A percentile compares a stretch with the other conserved stretches of the same genome.
Conservation (phyloP, 441 rosid genomes). For the Populus tomentosa region DNA sequence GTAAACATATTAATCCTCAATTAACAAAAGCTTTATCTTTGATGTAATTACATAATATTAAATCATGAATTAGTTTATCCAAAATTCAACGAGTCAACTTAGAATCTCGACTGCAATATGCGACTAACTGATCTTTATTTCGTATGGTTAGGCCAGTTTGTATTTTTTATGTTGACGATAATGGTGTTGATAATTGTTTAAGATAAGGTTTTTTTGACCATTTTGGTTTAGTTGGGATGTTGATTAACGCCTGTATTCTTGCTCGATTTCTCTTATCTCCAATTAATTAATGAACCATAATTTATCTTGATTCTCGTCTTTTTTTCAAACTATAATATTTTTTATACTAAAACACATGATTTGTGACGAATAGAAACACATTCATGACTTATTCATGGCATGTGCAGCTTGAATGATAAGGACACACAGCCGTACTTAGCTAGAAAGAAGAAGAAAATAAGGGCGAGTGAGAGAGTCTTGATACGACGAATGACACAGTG, state of each 20-base stretch:
- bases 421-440: neutral
- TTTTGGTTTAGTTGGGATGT: neutral
- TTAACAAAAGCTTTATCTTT: neutral
- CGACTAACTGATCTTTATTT: neutral
- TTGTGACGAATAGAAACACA: neutral
- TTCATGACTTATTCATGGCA: neutral
- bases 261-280: neutral
- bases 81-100: neutral
- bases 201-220: no score
- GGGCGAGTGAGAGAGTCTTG: neutral
- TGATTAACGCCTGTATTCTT: neutral
- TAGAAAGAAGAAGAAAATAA: neutral
- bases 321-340: neutral
- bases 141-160: neutral
- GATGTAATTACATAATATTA: no score
- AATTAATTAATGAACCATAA: neutral
- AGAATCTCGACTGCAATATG: neutral
- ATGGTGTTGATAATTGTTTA: no score
- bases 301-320: neutral
- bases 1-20: neutral
- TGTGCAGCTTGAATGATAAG: neutral
- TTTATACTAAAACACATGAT: neutral
- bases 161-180: neutral
- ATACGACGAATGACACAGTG: neutral
- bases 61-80: neutral